These are phyloP conservation scores for Hygrocybe coccinea DNA, from an alignment of 768 basidiomycete species.

Conservation along the genomic window DNA sequence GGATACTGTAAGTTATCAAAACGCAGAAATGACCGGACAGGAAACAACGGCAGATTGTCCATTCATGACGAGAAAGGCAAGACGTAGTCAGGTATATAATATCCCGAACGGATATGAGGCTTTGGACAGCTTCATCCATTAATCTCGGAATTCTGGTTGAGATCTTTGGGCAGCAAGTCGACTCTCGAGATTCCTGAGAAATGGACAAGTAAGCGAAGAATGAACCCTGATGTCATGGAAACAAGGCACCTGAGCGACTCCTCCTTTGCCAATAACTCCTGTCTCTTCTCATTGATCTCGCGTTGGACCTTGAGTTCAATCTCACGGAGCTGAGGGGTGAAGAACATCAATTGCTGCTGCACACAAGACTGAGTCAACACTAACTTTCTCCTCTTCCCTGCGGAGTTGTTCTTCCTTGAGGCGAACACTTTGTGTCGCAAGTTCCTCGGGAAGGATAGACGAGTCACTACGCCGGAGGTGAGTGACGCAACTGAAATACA, in stretches of 20 bases:
- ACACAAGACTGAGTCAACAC: neutral
- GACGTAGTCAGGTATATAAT: too few relatives aligned
- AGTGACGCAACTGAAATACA: slow-evolving; percentile 17
- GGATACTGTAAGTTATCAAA: too few relatives aligned
- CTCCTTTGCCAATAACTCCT: slow-evolving; percentile 94
- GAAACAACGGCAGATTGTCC: too few relatives aligned
- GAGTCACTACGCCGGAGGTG: slow-evolving; percentile 52
- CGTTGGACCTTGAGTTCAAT: slow-evolving; percentile 97
- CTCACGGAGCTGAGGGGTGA: slow-evolving; percentile 69
- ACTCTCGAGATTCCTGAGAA: slow-evolving; percentile 75
- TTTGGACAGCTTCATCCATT: slow-evolving; percentile 24
- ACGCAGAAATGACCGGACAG: too few relatives aligned
- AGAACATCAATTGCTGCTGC: neutral
- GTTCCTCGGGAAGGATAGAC: slow-evolving; percentile 91
- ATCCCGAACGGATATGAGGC: too few relatives aligned
- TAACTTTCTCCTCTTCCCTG: slow-evolving; percentile 90
- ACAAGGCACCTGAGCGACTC: slow-evolving; percentile 74
- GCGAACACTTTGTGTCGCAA: slow-evolving; percentile 93
- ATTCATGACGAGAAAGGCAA: too few relatives aligned
- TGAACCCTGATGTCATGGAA: neutral
- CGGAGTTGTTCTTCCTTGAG: slow-evolving; percentile 99
- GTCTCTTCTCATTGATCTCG: slow-evolving; percentile 96
- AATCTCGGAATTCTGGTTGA: slow-evolving; percentile 73
- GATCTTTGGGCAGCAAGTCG: slow-evolving; percentile 87
- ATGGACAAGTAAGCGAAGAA: neutral